Evolutionary conservation across 257 asterid species (phyloP).

Genomic region (Ballota nigra): DNA sequence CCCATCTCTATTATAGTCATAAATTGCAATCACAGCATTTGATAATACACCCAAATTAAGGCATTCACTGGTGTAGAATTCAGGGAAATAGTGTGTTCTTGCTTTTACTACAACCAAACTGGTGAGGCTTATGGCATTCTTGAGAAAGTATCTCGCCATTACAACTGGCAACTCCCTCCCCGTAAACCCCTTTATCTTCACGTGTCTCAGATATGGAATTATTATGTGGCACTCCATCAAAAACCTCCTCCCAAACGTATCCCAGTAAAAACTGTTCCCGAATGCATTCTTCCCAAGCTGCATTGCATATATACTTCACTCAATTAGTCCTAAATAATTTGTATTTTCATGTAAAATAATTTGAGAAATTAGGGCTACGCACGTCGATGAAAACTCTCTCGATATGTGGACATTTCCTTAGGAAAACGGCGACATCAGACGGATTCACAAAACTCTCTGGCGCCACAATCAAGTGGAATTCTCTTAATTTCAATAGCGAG

Average conservation of each 20-base stretch:
- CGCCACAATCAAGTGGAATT: conserved; percentile 27
- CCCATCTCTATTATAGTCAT: conserved; percentile 12
- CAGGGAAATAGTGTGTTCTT: not conserved
- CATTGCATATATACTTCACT: not conserved
- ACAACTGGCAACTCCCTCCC: conserved; percentile 11
- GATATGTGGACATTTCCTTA: conserved; percentile 23
- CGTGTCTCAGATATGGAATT: conserved; percentile 14
- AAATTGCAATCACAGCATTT: conserved; percentile 13
- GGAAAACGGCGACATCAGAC: conserved; percentile 29
- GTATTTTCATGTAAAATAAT: not conserved
- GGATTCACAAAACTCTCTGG: conserved; percentile 32
- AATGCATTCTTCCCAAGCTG: conserved; percentile 36
- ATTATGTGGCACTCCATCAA: not conserved
- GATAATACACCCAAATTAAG: conserved; percentile 19
- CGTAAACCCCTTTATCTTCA: conserved; percentile 33
- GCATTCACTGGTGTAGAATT: not conserved
- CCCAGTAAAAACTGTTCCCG: conserved; percentile 21
- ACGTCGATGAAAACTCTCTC: conserved; percentile 31
- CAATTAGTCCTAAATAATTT: not conserved
- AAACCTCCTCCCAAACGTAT: not conserved
- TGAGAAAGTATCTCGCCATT: conserved; percentile 27
- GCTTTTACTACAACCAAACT: conserved; percentile 18
- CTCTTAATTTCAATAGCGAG: conserved; percentile 11
- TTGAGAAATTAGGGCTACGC: not conserved
- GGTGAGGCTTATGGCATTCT: not conserved